Conservation (phyloP, 1,284 basidiomycete genomes). For the Uromyces viciae-fabae region DNA sequence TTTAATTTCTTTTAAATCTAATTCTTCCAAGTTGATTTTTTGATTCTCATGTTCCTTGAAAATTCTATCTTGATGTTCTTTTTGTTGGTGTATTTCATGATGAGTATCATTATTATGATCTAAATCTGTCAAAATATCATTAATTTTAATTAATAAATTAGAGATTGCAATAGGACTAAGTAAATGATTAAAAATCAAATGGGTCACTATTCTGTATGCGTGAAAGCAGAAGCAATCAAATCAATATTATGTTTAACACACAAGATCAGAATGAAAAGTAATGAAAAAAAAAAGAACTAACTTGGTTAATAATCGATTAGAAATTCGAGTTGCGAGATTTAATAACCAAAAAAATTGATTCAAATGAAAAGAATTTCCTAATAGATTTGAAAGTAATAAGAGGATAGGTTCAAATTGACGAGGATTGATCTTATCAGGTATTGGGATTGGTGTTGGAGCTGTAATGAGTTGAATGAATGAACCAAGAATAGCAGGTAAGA, state of each 20-base stretch:
- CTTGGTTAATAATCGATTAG: constrained; percentile 49
- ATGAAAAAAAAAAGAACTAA: constrained; percentile 34
- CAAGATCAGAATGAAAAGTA: not conserved
- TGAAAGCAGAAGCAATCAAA: constrained; percentile 28
- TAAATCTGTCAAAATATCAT: not conserved
- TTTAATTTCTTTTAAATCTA: not conserved
- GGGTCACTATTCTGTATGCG: constrained; percentile 62
- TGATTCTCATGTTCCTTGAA: not conserved
- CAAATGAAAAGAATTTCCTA: constrained; percentile 51
- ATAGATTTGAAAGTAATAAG: constrained; percentile 51
- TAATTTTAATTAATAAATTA: constrained; percentile 60
- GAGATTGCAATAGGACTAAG: constrained; percentile 62
- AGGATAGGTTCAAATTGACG: constrained; percentile 61
- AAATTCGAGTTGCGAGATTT: constrained; percentile 32
- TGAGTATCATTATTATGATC: not conserved
- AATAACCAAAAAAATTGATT: constrained; percentile 47
- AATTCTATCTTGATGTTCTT: too few relatives aligned
- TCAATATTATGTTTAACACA: constrained; percentile 12
- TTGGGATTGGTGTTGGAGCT: not conserved
- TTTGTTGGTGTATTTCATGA: not conserved
- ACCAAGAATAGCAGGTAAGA: constrained; percentile 46
- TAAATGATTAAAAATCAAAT: constrained; percentile 62
- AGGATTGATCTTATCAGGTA: constrained; percentile 28
- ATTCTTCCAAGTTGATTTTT: not conserved
- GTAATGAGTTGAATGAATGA: constrained; percentile 39